Evolutionary conservation across 176 grass and related monocot genomes (phyloP).

Genomic region (Panicum miliaceum): DNA sequence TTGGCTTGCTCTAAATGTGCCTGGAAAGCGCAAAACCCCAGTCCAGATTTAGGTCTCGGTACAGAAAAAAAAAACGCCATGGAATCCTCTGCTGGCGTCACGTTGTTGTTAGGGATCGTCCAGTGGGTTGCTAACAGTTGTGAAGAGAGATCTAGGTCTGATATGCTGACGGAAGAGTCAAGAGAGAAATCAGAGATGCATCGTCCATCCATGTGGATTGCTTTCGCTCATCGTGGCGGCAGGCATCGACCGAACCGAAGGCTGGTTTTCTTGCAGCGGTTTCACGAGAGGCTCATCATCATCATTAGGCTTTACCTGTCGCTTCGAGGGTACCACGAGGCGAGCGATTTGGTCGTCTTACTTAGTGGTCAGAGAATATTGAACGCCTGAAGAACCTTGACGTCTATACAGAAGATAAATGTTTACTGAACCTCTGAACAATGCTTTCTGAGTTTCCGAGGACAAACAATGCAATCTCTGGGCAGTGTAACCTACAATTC

Average conservation of each 20-base stretch:
- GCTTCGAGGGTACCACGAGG: background rate
- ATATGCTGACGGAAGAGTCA: background rate
- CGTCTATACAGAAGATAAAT: background rate
- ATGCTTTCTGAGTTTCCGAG: background rate
- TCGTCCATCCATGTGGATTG: background rate
- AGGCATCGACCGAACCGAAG: slow-evolving; percentile 5
- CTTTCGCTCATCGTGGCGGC: background rate
- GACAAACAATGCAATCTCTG: background rate
- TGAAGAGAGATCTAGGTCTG: background rate
- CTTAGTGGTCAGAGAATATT: background rate
- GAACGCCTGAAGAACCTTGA: background rate
- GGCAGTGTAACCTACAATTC: too few species aligned
- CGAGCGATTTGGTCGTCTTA: background rate
- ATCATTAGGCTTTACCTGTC: background rate
- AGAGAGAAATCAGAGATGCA: background rate
- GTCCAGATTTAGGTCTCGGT: slow-evolving; percentile 17
- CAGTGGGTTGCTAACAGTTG: too few species aligned
- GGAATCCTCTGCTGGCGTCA: slow-evolving; percentile 13
- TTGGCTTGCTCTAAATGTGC: background rate
- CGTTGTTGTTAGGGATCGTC: background rate
- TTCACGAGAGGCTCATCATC: background rate
- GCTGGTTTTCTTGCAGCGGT: background rate
- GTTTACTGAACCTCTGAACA: background rate
- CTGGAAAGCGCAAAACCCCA: background rate
- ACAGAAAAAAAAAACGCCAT: background rate